Conservation (phyloP, 1,284 basidiomycete genomes). For the Moniliella sp. region DNA sequence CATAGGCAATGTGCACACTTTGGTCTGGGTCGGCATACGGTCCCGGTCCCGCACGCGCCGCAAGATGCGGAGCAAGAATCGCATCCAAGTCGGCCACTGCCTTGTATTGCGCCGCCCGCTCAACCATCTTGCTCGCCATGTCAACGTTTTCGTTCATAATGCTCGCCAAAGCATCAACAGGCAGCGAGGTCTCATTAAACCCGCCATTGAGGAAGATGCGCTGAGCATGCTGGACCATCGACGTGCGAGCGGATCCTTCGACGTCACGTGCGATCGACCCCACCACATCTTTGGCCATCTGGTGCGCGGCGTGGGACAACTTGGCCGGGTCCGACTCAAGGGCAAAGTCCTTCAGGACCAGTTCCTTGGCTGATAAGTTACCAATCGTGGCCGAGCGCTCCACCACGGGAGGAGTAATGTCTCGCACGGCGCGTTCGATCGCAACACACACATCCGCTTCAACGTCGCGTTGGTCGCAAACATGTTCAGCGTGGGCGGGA, state of each 20-base stretch:
- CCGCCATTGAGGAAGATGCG: conserved; percentile 45
- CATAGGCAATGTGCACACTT: conserved; percentile 44
- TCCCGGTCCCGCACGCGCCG: conserved; percentile 38
- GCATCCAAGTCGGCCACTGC: conserved; percentile 88
- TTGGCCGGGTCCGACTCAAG: conserved; percentile 78
- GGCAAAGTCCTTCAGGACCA: conserved; percentile 88
- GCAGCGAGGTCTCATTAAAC: conserved; percentile 36
- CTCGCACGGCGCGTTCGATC: conserved; percentile 79
- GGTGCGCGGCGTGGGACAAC: conserved; percentile 69
- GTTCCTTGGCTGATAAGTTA: conserved; percentile 82
- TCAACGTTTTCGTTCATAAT: conserved; percentile 85
- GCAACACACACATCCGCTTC: conserved; percentile 76
- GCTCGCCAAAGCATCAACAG: conserved; percentile 45
- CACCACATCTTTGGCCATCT: conserved; percentile 91
- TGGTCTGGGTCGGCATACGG: conserved; percentile 25
- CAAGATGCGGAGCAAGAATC: conserved; percentile 56
- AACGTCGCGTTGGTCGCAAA: conserved; percentile 59
- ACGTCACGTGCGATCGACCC: no score
- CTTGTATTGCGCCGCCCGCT: conserved; percentile 92
- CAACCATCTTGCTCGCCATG: conserved; percentile 75
- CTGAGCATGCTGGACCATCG: conserved; percentile 71
- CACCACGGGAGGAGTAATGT: conserved; percentile 92
- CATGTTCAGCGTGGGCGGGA: conserved; percentile 45
- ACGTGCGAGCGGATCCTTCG: conserved; percentile 82
- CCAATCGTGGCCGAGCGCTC: conserved; percentile 98